Evolutionary conservation across 805 yeast species (phyloP), one percentile per base, ranked within the genome.

Genomic region (Isabelozyma heimii): DNA sequence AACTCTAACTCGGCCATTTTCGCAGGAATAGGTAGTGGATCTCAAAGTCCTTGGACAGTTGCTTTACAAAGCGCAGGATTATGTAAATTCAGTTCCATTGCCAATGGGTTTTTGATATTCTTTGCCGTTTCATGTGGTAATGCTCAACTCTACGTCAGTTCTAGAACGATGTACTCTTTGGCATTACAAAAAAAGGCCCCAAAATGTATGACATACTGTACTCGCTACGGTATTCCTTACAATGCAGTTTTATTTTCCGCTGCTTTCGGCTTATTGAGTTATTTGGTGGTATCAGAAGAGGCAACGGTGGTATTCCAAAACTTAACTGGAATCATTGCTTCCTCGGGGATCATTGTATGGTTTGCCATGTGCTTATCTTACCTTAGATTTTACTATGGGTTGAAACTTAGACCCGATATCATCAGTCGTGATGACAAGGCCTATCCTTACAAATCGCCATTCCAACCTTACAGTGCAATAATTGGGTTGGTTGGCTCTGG

Each of bases 321-420:
- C 56, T 68, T 88, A 49, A 79, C 87, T 7, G 82, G 83, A 55
- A 75, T 88, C 35, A 79, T 88, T 46, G 83, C 91, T 2, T 81
- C 91, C 0, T 79, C 91, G 1, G 91, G 91, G 0, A 79, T 89
- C 46, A 66, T 90, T 35, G 89, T 87, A 40, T 90, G 96, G 96
- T 75, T 77, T 54, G 87, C 89, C 5, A 81, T 86, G 79, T 82
- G 87, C 55, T 60, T 83, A 14, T 74, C 89, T 2, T 87, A 76
- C 59, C 61, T 86, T 37, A 66, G 91, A 46, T 86, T 85, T 58
- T 83, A 78, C 63, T 80, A 75, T 52, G 91, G 88, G 0, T 65
- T 86, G 52, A 74, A 76, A 53, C 65, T 70, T 46, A 67, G 91
- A 42, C 84, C 85, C 0, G 90, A 85, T 59, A 82, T 85, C 46